These are phyloP conservation scores for Rhizophlyctis rosea DNA, from an alignment of 192 early-diverging fungal species.

Conservation along the genomic window DNA sequence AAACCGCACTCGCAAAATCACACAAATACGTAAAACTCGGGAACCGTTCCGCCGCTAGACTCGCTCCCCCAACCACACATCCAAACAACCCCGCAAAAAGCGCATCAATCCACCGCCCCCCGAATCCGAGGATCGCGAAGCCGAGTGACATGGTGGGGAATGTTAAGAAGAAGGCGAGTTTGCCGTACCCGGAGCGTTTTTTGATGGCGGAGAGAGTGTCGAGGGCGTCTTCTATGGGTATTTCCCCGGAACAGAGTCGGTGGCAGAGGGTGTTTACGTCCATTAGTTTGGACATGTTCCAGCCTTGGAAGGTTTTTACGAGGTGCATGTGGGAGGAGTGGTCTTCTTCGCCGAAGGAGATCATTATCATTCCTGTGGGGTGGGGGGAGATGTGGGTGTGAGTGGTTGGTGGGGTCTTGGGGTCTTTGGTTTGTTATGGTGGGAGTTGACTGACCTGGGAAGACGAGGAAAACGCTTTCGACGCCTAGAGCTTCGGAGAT, in stretches of 20 bases:
- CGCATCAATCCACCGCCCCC: conserved; percentile 36
- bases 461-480: conserved; percentile 35
- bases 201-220: conserved; percentile 29
- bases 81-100: conserved; percentile 29
- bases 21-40: conserved; percentile 31
- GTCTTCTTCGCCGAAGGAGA: conserved; percentile 40
- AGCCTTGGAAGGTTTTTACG: conserved; percentile 35
- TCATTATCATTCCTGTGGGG: conserved; percentile 33
- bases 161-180: conserved; percentile 13
- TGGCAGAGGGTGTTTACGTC: conserved; percentile 45
- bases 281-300: conserved; percentile 44
- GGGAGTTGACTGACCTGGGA: conserved; percentile 33
- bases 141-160: conserved; percentile 36
- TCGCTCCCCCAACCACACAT: conserved; percentile 27
- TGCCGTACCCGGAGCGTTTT: conserved; percentile 11
- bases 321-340: conserved; percentile 34
- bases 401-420: no score
- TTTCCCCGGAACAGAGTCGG: conserved; percentile 24
- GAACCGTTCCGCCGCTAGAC: conserved; percentile 17
- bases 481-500: conserved; percentile 44
- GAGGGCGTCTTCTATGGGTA: conserved; percentile 33
- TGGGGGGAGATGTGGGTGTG: conserved; percentile 7
- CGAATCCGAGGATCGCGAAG: conserved; percentile 38
- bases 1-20: conserved; percentile 38
- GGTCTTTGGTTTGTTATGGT: no score